phyloP scores from a whole-genome alignment of 176 grass and related monocot species.

The Zea mays region Zm-B73-REFERENCE-NAM-5.0 NC_050099.1:25339501-25340000 shows the following conservation, averaged over 20 bases:
- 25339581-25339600: too few species aligned
- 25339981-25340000: conserved; percentile 26
- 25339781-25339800: not conserved
- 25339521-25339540: not conserved
- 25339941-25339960: not conserved
- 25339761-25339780: not conserved
- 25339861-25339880: not conserved
- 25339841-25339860: not conserved
- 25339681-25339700: too few species aligned
- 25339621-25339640: too few species aligned
- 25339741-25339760: not conserved
- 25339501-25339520: not conserved
- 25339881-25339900: not conserved
- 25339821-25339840: not conserved
- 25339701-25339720: too few species aligned
- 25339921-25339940: not conserved
- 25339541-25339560: too few species aligned
- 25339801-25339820: not conserved
- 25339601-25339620: too few species aligned
- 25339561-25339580: too few species aligned
- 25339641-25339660: not conserved
- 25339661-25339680: too few species aligned
- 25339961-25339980: not conserved
- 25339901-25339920: conserved; percentile 15
- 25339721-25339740: too few species aligned